phyloP scores from a whole-genome alignment of 345 rosid genomes.

The Gossypium arboreum region DNA sequence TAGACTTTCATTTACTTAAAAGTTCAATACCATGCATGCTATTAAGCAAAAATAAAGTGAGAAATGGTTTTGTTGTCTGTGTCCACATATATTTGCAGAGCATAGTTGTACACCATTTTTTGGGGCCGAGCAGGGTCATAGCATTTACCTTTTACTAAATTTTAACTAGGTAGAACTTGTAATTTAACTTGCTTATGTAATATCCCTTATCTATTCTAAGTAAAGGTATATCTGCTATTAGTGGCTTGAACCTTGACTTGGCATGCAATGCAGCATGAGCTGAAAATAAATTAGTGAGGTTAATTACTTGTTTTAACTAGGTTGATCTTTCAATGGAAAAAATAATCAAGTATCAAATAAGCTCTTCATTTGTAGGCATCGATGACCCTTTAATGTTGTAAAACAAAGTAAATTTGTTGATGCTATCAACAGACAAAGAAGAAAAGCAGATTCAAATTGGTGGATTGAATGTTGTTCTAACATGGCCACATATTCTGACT shows the following conservation, averaged over 20 bases:
- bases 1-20: neutral
- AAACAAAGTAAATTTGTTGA: neutral
- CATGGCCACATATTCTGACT: neutral
- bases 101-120: slow-evolving; percentile 8
- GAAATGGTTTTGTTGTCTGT: neutral
- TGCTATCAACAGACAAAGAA: neutral
- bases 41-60: neutral
- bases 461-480: neutral
- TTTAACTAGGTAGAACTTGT: neutral
- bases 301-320: neutral
- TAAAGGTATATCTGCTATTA: neutral
- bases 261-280: neutral
- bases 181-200: slow-evolving; percentile 10
- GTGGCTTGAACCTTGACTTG: neutral
- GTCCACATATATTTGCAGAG: neutral
- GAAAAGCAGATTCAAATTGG: neutral
- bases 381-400: neutral
- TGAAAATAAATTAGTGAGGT: too few relatives aligned
- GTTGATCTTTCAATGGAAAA: too few relatives aligned
- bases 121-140: slow-evolving; percentile 5
- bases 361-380: neutral
- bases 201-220: neutral
- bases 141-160: slow-evolving; percentile 7
- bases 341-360: neutral
- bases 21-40: neutral